Conservation (phyloP, 1,139 yeast species). For the Schwanniomyces etchellsii region DNA sequence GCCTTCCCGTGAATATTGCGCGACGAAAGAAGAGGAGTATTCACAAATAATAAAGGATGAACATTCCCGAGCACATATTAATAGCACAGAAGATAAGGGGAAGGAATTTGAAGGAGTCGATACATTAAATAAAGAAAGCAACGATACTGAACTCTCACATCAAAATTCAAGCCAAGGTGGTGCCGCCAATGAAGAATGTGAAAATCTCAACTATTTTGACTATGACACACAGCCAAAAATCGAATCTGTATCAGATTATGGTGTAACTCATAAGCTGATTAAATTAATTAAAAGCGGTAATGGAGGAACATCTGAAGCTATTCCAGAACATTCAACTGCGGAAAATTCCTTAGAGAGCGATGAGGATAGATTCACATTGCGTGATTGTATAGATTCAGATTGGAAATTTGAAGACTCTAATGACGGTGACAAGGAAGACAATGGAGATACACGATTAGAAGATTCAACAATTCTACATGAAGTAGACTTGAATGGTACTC, state of each 20-base stretch:
- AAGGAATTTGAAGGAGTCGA: background rate
- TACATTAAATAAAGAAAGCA: background rate
- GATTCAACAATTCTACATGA: background rate
- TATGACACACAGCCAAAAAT: slow-evolving; percentile 4
- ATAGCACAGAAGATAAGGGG: background rate
- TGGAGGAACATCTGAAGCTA: background rate
- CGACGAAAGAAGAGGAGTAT: background rate
- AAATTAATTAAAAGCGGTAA: slow-evolving; percentile 3
- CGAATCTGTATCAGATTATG: slow-evolving; percentile 7
- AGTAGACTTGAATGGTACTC: background rate
- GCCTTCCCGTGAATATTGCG: background rate
- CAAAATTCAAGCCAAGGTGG: too few relatives aligned
- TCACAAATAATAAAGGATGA: background rate
- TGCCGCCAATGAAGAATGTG: too few relatives aligned
- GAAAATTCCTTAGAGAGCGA: background rate
- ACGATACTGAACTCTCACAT: slow-evolving; percentile 1
- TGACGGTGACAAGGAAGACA: slow-evolving; percentile 41
- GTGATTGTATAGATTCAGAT: slow-evolving; percentile 31
- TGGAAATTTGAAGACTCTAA: slow-evolving; percentile 41
- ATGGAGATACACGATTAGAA: slow-evolving; percentile 19
- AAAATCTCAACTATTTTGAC: slow-evolving; percentile 2
- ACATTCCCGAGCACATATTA: background rate
- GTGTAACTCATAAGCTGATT: slow-evolving; percentile 4
- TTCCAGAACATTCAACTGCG: background rate
- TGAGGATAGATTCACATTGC: slow-evolving; percentile 20